phyloP scores from a whole-genome alignment of 306 rosid genomes.

The Dalbergia cultrata region DNA sequence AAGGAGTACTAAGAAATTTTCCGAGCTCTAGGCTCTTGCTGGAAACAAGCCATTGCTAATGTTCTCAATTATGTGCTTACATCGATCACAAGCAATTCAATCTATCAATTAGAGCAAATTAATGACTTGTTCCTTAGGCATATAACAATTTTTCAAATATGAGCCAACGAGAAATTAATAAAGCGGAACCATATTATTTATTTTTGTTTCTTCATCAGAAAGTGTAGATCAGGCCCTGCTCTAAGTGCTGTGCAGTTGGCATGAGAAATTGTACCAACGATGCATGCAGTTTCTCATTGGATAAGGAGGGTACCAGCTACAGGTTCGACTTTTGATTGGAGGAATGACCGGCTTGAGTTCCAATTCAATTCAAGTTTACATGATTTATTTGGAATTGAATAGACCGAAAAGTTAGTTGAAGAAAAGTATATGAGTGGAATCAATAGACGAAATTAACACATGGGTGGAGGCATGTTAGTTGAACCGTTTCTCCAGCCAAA shows the following conservation, averaged over 20 bases:
- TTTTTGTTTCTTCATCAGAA: not conserved
- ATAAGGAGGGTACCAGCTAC: not conserved
- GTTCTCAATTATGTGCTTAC: no score
- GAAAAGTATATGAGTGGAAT: conserved; percentile 32
- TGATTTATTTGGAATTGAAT: conserved; percentile 46
- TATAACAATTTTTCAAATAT: not conserved
- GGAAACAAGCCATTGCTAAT: no score
- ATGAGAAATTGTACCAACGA: conserved; percentile 5
- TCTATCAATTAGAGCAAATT: no score
- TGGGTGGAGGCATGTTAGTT: conserved; percentile 53
- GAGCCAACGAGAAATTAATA: not conserved
- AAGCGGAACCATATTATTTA: no score
- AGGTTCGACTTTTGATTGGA: not conserved
- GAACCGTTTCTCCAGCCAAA: conserved; percentile 62
- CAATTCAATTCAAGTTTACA: not conserved
- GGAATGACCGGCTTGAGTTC: not conserved
- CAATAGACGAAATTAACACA: conserved; percentile 39
- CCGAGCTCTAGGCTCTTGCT: no score
- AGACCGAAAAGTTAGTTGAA: conserved; percentile 55
- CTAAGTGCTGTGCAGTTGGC: not conserved
- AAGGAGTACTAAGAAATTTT: no score
- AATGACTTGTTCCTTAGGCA: no score
- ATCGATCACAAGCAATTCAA: no score
- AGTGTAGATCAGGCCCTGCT: not conserved
- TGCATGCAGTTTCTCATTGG: not conserved